These are phyloP conservation scores for Saccharomycopsis sp. DNA, from an alignment of 805 yeast species.

Conservation along the genomic window DNA sequence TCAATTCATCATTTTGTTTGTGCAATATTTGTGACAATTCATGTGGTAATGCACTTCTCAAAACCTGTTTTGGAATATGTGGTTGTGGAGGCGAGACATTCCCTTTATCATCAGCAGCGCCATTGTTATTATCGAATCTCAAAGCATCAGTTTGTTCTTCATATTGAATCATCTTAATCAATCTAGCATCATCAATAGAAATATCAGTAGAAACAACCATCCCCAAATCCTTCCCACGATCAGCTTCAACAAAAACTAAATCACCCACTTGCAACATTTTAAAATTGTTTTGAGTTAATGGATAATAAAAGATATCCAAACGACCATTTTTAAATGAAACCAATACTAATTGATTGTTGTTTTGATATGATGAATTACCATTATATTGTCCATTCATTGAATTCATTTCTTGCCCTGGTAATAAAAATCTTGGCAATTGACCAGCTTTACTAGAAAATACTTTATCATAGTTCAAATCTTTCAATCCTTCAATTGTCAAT, in stretches of 20 bases:
- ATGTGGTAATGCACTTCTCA: conserved; percentile 52
- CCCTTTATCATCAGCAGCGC: conserved; percentile 18
- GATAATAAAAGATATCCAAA: conserved; percentile 59
- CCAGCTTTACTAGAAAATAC: conserved; percentile 23
- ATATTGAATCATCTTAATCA: conserved; percentile 57
- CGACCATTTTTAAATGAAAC: conserved; percentile 78
- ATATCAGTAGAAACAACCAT: conserved; percentile 52
- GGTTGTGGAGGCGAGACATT: conserved; percentile 35
- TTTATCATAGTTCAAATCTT: conserved; percentile 23
- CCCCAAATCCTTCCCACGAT: conserved; percentile 74
- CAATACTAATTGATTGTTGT: conserved; percentile 38
- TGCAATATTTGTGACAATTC: conserved; percentile 53
- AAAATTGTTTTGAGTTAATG: conserved; percentile 36
- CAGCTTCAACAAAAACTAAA: conserved; percentile 78
- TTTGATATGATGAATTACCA: conserved; percentile 3
- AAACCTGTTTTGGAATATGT: conserved; percentile 61
- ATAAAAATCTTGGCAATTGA: conserved; percentile 19
- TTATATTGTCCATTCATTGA: conserved; percentile 5
- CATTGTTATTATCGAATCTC: conserved; percentile 22
- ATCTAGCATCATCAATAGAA: conserved; percentile 58
- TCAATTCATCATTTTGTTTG: conserved; percentile 63
- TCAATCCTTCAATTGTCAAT: conserved; percentile 13
- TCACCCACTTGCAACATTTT: conserved; percentile 43
- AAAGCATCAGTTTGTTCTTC: conserved; percentile 67
- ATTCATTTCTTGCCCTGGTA: conserved; percentile 15